Evolutionary conservation across 2,329 filamentous ascomycete species (phyloP), one percentile per base, ranked within the genome.

Genomic region (Chaetomiaceae sp.): DNA sequence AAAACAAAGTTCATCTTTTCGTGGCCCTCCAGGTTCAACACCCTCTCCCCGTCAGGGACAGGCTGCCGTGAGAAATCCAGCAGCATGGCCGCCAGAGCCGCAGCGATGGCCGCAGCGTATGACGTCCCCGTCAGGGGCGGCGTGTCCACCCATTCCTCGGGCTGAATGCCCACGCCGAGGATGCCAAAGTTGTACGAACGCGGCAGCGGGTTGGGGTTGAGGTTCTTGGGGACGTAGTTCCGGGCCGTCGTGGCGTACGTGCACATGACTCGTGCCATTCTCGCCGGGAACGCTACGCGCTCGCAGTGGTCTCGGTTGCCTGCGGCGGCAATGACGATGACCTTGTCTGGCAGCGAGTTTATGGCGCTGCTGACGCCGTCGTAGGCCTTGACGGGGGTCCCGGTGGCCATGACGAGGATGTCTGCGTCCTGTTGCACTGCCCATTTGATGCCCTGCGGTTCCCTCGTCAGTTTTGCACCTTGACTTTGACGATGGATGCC

Each of bases 121-220:
- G 55, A 57, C 3, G 55, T 57, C 14, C 52, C 55, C 1, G 40
- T 48, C 8, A 51, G 33, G n/a, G n/a, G n/a, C 23, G 27, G 36
- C n/a, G 20, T 17, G 3, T 23, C 46, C 9, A n/a, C n/a, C n/a
- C 37, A 31, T 4, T 27, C 47, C 15, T 36, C 42, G 17, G 45
- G 54, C 27, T 17, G 23, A 19, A 59, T 39, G 9, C 47, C 37
- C 34, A 55, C 55, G 9, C 55, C 55, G 3, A 51, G 37, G 3
- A 57, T 33, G 19, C 55, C 55, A 47, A 57, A 57, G 57, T 50
- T 59, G 45, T 57, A 49, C 33, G 47, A 20, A 12, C 27, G 40
- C 3, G 5, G 23, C 9, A 19, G 39, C 6, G 33, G 39, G 4
- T 27, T 27, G 11, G 49, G 49, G 22, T 51, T 44, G 25, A 45